Base-by-base conservation (phyloP, 768 basidiomycete genomes). In the Leccinellum albellum region DNA sequence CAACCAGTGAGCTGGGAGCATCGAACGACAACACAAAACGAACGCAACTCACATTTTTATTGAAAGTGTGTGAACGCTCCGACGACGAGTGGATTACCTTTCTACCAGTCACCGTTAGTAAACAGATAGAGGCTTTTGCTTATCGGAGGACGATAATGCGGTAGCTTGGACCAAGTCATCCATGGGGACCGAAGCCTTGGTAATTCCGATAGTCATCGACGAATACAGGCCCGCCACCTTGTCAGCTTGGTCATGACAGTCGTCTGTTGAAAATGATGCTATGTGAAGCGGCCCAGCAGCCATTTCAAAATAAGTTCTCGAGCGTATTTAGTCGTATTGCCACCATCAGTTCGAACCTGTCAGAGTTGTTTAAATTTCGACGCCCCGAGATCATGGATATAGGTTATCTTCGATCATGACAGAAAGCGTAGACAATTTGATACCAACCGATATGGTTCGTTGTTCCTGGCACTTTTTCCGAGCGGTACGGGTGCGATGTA, bases 191-290 rank as follows among this genome's bases (percentile, higher is more conserved):
- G 7, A 24, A 13, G 23, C 14, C 14, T 21, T 23, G 23, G n/a
- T 15, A 31, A 20, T 49, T 49, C n/a, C 48, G 28, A 31, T 20
- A 14, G n/a, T 20, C 14, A 15, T 48, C 17, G 47, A 48, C 14
- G 26, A 20, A 12, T 17, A 26, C 24, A 14, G 15, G 17, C 23
- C 24, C 6, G 45, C 24, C 23, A 48, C 26, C 28, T 13, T 26
- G 45, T 46, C 45, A 46, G 42, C 32, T 32, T 20, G 40, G n/a
- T 42, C 40, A 42, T 42, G 40, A 42, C 40, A 47, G 46, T 17
- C 46, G n/a, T 28, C 29, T 31, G 10, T 20, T 48, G 64, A 54
- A 60, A 52, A 37, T 29, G 14, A 37, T 17, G 32, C 24, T 50
- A 24, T 51, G 51, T 50, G 51, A 50, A 42, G 4, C 40, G 10